Base-by-base conservation (phyloP, 1,284 basidiomycete genomes). In the Puccinia brachypodii region DNA sequence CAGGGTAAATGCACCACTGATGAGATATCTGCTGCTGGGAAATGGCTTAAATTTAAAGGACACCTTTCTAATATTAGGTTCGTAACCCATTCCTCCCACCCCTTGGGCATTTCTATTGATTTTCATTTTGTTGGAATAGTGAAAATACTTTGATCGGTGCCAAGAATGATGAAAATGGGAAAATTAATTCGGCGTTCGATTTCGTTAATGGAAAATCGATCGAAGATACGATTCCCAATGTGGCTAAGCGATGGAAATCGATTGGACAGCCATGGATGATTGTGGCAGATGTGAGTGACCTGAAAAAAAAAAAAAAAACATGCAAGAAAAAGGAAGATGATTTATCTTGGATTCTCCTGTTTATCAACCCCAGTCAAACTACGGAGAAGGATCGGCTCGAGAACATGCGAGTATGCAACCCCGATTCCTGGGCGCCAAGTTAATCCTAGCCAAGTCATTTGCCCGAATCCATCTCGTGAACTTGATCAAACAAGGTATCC, bases 381-480 rank as follows among this genome's bases (percentile, higher is more conserved):
- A 99, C 86, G 97, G 97, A 4, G 97, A 99, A 87, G 97, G 96
- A 86, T 95, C 93, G 84, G 95, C 95, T n/a, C 91, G 97, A 82
- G 97, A 99, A 87, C 97, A 99, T 87, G 97, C 97, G 44, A 95
- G 96, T 19, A 89, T 99, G 44, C 97, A 99, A 87, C 97, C 96
- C 71, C 91, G 97, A 19, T 97, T 96, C 89, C 96, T 97, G 85
- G 94, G 94, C 31, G 86, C 85, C 84, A 86, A 87, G 79, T 82
- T 88, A 40, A 87, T 88, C 82, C 85, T 88, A 90, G 87, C 85
- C 0, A 85, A 95, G 44, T 98, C 95, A 2, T 99, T 99, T 85
- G 97, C 97, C 83, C 93, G 97, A 83, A 99, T 99, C 83, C 97
- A 99, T 88, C 95, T 98, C 88, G 98, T 96, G 16, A 98, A 98